phyloP scores from a whole-genome alignment of 768 basidiomycete genomes.

The Glaciozyma antarctica region DNA sequence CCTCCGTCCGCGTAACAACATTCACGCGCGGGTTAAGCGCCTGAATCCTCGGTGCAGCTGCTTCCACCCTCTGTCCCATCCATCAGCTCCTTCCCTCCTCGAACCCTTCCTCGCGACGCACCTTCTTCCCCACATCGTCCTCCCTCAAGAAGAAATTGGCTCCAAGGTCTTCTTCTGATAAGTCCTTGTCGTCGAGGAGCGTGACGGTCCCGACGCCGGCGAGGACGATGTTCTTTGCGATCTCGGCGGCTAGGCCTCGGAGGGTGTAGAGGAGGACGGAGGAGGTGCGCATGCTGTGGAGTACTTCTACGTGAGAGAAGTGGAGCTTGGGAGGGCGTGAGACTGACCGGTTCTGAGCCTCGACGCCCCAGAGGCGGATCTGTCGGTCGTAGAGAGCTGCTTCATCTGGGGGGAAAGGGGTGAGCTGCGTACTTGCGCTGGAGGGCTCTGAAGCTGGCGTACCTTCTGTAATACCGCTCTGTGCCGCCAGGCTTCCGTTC shows the following conservation, averaged over 20 bases:
- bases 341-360: slow-evolving; percentile 82
- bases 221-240: slow-evolving; percentile 93
- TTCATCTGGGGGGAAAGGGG: slow-evolving; percentile 22
- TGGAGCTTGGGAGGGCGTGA: neutral
- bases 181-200: slow-evolving; percentile 66
- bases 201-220: slow-evolving; percentile 87
- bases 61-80: slow-evolving; percentile 61
- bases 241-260: slow-evolving; percentile 56
- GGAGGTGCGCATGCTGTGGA: slow-evolving; percentile 77
- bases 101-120: slow-evolving; percentile 35
- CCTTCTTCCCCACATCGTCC: slow-evolving; percentile 82
- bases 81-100: neutral
- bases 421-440: too few relatives aligned
- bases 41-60: slow-evolving; percentile 72
- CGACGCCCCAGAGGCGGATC: slow-evolving; percentile 94
- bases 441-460: too few relatives aligned
- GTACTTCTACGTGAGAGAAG: slow-evolving; percentile 20
- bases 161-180: slow-evolving; percentile 77
- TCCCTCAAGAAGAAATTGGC: slow-evolving; percentile 89
- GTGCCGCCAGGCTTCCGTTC: too few relatives aligned
- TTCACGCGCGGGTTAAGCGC: slow-evolving; percentile 84
- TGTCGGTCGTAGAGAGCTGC: slow-evolving; percentile 71
- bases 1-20: slow-evolving; percentile 57
- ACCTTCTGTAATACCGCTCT: too few relatives aligned
- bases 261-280: slow-evolving; percentile 43